phyloP scores from a whole-genome alignment of 2,329 filamentous ascomycete genomes.

The Lomentospora prolificans region DNA sequence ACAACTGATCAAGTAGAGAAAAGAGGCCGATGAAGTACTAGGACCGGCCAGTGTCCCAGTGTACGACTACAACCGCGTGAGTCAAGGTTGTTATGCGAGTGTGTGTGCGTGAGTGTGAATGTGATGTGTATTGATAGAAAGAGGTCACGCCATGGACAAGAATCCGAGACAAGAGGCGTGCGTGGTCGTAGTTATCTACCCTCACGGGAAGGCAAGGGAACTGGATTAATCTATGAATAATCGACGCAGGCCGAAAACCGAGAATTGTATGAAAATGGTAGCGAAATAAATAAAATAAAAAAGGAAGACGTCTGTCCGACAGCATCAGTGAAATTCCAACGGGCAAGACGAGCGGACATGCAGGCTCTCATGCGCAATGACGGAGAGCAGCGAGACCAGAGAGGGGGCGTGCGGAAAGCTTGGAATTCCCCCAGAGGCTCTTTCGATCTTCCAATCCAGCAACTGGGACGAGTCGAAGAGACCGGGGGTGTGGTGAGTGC shows the following conservation, averaged over 20 bases:
- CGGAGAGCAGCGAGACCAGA: background rate
- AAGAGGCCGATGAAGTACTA: background rate
- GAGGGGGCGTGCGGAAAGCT: background rate
- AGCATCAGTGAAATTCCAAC: background rate
- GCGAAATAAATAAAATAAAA: too few relatives aligned
- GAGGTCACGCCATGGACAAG: background rate
- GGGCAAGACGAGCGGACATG: background rate
- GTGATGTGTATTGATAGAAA: background rate
- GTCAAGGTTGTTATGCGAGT: background rate
- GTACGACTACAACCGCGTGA: background rate
- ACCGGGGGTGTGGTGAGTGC: too few relatives aligned
- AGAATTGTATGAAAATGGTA: too few relatives aligned
- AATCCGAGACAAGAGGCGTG: background rate
- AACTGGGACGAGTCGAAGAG: too few relatives aligned
- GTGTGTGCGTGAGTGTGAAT: background rate
- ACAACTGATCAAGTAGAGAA: background rate
- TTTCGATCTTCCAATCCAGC: too few relatives aligned
- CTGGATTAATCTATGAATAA: background rate
- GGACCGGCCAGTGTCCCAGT: background rate
- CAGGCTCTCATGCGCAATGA: background rate
- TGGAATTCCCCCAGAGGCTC: too few relatives aligned
- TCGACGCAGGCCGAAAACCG: too few relatives aligned
- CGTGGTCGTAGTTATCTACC: background rate
- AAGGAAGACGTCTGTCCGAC: background rate
- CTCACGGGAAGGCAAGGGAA: background rate